These are phyloP conservation scores for Gaeumannomyces sp. DNA, from an alignment of 2,329 filamentous ascomycete genomes.

Conservation along the genomic window DNA sequence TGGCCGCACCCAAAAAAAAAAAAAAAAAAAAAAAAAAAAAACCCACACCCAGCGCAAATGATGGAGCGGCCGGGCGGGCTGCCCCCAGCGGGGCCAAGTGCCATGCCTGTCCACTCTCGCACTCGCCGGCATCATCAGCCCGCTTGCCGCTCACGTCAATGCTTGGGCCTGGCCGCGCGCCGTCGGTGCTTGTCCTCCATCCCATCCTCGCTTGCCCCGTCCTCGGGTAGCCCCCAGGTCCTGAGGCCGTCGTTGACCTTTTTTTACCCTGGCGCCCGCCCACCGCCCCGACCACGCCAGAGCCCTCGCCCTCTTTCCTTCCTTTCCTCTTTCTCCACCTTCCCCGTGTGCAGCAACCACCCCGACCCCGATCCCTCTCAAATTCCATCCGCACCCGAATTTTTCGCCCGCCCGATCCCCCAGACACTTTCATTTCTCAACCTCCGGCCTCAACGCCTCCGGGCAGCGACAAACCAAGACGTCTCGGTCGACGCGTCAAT, in stretches of 20 bases:
- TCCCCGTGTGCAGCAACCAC: slow-evolving; percentile 11
- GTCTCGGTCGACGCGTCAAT: neutral
- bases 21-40: too few species aligned
- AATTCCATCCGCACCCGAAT: slow-evolving; percentile 12
- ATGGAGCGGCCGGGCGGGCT: too few species aligned
- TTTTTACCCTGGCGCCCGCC: slow-evolving; percentile 10
- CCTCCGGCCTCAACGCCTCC: neutral
- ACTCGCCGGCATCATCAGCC: slow-evolving; percentile 20
- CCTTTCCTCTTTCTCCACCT: slow-evolving; percentile 8
- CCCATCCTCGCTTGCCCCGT: neutral
- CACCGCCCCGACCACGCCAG: slow-evolving; percentile 4
- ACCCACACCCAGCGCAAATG: too few species aligned
- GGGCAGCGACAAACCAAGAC: neutral
- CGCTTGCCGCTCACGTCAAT: slow-evolving; percentile 5
- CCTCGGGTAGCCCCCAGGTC: slow-evolving; percentile 1
- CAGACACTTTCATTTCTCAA: neutral
- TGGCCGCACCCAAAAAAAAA: too few species aligned
- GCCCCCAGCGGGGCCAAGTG: too few species aligned
- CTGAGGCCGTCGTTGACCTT: slow-evolving; percentile 2
- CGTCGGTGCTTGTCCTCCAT: slow-evolving; percentile 3
- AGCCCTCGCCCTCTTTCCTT: slow-evolving; percentile 9
- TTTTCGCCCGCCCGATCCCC: slow-evolving; percentile 5
- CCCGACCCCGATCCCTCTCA: slow-evolving; percentile 13
- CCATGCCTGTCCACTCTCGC: slow-evolving; percentile 6
- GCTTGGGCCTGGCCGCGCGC: slow-evolving; percentile 9